Conservation (phyloP, 1,284 basidiomycete species). For the Microbotryum intermedium region DNA sequence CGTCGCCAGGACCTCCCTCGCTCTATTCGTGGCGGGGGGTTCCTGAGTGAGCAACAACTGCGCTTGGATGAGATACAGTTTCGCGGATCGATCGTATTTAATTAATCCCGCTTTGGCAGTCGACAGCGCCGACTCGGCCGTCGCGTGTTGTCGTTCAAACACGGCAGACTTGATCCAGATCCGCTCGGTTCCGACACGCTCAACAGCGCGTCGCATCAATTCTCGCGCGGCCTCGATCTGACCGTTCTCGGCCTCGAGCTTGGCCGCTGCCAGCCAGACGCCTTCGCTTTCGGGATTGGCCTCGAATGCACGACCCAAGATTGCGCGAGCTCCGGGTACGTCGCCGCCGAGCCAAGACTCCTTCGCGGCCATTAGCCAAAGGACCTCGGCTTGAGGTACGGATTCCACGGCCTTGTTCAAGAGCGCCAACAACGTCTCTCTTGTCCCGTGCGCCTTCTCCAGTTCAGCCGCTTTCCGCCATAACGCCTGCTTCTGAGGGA, state of each 20-base stretch:
- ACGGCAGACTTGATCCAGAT: constrained; percentile 98
- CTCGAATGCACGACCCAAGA: constrained; percentile 82
- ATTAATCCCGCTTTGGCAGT: constrained; percentile 63
- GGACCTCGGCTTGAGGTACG: constrained; percentile 86
- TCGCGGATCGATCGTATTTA: constrained; percentile 78
- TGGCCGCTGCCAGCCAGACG: constrained; percentile 95
- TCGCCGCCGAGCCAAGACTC: constrained; percentile 87
- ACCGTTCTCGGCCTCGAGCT: constrained; percentile 88
- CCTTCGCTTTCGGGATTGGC: constrained; percentile 93
- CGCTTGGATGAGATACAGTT: constrained; percentile 93
- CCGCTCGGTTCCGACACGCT: constrained; percentile 79
- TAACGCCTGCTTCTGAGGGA: constrained; percentile 68
- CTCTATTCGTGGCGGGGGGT: constrained; percentile 35
- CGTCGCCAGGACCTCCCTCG: constrained; percentile 66
- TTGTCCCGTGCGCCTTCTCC: constrained; percentile 80
- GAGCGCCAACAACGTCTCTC: constrained; percentile 71
- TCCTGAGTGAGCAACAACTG: constrained; percentile 53
- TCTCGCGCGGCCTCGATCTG: constrained; percentile 76
- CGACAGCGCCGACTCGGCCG: constrained; percentile 61
- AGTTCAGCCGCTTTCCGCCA: constrained; percentile 88
- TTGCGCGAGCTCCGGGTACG: constrained; percentile 72
- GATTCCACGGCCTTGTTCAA: constrained; percentile 73
- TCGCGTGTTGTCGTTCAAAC: constrained; percentile 82
- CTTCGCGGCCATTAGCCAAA: constrained; percentile 96
- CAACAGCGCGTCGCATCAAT: constrained; percentile 76